Conservation (phyloP, 1,139 yeast genomes). For the Candida albicans region DNA sequence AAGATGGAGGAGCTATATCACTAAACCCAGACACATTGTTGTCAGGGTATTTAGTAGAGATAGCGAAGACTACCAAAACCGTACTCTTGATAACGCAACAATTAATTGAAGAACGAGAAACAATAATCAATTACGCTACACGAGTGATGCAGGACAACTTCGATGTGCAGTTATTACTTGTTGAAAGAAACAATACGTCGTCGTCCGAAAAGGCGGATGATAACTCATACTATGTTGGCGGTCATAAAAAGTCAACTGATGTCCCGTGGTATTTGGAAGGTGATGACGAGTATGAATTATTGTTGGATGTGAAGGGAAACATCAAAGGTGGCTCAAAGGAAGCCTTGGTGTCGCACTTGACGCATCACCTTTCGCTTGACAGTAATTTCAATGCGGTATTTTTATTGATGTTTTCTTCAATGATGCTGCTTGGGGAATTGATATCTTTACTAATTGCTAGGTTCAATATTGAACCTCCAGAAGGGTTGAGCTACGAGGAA, state of each 20-base stretch:
- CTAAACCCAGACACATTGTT: slow-evolving; percentile 51
- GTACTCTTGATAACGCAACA: slow-evolving; percentile 51
- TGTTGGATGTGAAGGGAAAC: slow-evolving; percentile 70
- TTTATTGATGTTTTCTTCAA: slow-evolving; percentile 73
- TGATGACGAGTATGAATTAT: slow-evolving; percentile 71
- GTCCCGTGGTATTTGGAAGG: slow-evolving; percentile 82
- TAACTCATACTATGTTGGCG: slow-evolving; percentile 38
- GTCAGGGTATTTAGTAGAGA: slow-evolving; percentile 45
- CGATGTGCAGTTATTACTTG: slow-evolving; percentile 58
- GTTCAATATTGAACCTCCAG: slow-evolving; percentile 80
- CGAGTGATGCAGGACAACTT: slow-evolving; percentile 76
- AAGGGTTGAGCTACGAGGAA: slow-evolving; percentile 81
- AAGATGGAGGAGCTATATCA: slow-evolving; percentile 39
- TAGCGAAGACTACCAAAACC: slow-evolving; percentile 44
- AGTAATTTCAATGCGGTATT: slow-evolving; percentile 69
- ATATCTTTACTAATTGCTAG: slow-evolving; percentile 62
- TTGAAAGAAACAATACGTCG: slow-evolving; percentile 61
- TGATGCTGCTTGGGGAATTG: slow-evolving; percentile 68
- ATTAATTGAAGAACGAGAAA: slow-evolving; percentile 68
- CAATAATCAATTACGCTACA: slow-evolving; percentile 68
- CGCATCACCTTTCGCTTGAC: slow-evolving; percentile 74
- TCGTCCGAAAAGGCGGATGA: slow-evolving; percentile 37
- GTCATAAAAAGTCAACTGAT: slow-evolving; percentile 37
- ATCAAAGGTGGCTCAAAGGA: slow-evolving; percentile 85
- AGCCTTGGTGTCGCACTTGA: slow-evolving; percentile 79